Percentiles rank a stretch among this genome's conserved stretches.
phyloP scores from a whole-genome alignment of 1,284 basidiomycete genomes.

The Sanguinoderma infundibulare region DNA sequence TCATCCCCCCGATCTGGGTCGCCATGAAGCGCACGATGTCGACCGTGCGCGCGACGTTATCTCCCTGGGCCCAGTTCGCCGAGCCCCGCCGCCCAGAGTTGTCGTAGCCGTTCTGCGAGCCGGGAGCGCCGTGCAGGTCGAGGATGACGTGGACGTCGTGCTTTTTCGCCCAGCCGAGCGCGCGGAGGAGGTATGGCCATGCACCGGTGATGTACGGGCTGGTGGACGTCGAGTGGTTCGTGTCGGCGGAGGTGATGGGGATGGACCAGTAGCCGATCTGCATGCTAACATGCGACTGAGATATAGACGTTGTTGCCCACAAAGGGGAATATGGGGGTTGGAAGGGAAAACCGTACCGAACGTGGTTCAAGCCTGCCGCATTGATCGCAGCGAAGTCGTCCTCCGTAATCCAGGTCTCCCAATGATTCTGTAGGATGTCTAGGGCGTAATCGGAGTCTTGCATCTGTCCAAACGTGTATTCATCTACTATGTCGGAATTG shows the following conservation, averaged over 20 bases:
- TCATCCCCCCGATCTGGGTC: conserved; percentile 55
- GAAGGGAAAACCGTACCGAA: conserved; percentile 50
- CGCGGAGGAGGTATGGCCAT: conserved; percentile 69
- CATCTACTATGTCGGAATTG: conserved; percentile 67
- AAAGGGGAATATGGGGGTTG: not conserved
- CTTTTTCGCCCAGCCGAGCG: conserved; percentile 66
- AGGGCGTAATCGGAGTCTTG: conserved; percentile 51
- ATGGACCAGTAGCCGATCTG: conserved; percentile 82
- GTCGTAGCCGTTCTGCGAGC: conserved; percentile 80
- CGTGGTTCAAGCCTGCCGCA: conserved; percentile 79
- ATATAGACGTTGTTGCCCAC: not conserved
- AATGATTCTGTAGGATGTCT: conserved; percentile 59
- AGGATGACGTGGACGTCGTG: conserved; percentile 65
- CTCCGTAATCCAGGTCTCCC: conserved; percentile 78
- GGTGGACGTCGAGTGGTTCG: conserved; percentile 51
- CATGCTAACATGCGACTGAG: conserved; percentile 47
- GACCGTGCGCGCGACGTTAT: conserved; percentile 67
- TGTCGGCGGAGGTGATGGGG: conserved; percentile 57
- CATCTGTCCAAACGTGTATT: conserved; percentile 69
- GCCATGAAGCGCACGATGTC: conserved; percentile 65
- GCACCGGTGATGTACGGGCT: conserved; percentile 67
- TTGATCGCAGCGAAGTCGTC: conserved; percentile 68
- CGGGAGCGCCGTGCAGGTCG: conserved; percentile 75
- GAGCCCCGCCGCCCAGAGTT: conserved; percentile 79
- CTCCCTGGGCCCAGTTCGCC: conserved; percentile 67